Base-by-base conservation (phyloP, 148 eudicot species). In the Dysphania ambrosioides region DNA sequence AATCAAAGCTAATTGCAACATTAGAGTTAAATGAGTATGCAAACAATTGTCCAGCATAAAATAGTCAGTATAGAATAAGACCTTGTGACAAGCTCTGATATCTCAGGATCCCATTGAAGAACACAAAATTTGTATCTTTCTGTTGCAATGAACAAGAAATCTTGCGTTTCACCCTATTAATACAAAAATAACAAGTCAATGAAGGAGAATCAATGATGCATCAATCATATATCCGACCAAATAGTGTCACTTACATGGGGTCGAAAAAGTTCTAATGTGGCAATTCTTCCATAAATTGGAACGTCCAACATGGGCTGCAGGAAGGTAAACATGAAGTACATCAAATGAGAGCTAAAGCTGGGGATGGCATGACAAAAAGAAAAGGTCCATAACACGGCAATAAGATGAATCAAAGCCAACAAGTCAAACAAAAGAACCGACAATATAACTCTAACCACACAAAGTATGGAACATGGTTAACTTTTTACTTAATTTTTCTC, bases 261-360 rank as follows among this genome's bases (percentile, higher is more conserved):
- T 38, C 97, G 96, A 73, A 92, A 94, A 77, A 94, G 97, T 83
- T 91, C 96, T 38, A 94, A 84, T 0, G 98, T 94, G 32, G 97
- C 97, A 44, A 94, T 94, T 86, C 98, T 87, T 77, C 98, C 98
- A 87, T 94, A 94, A 72, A 94, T 90, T 31, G 98, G 97, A 78
- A 94, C 93, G 82, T 94, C 98, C 85, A 94, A 80, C 93, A 94
- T 88, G 70, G 98, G 92, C 98, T 94, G 87, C 83, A 73, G 13
- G 72, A 26, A 41, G 32, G n/a, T 41, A 67, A 41, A 67, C 53
- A 67, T n/a, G n/a, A n/a, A 26, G 30, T 38, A 8, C 24, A 35
- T 64, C 26, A 35, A 3, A 35, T 19, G 42, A 64, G 18, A 35
- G 2, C 34, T 34, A 18, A 0, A 55, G 18, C 31, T 16, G 7